Percentiles rank a stretch among this genome's conserved stretches.
phyloP scores from a whole-genome alignment of 2,329 filamentous ascomycete genomes.

The Penicillium carneum region DNA sequence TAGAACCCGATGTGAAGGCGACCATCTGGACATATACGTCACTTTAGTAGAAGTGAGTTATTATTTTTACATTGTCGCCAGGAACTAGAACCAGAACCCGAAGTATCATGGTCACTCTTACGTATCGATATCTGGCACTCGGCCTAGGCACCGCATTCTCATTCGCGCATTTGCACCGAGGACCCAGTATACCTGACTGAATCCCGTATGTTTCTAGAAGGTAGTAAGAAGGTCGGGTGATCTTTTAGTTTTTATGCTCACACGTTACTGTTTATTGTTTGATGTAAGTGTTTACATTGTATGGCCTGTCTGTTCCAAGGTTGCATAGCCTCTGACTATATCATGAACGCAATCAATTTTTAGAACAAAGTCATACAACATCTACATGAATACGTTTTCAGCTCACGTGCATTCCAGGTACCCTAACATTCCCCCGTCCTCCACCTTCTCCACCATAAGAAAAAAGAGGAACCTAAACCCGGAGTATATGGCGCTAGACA shows the following conservation, averaged over 20 bases:
- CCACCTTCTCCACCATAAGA: conserved; percentile 38
- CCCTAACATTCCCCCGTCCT: conserved; percentile 25
- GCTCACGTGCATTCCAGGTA: conserved; percentile 31
- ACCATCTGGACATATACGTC: neutral
- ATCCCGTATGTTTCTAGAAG: conserved; percentile 37
- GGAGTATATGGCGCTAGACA: conserved; percentile 30
- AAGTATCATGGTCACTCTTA: conserved; percentile 13
- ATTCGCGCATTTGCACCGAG: conserved; percentile 23
- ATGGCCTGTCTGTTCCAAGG: neutral
- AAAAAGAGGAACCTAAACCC: conserved; percentile 29
- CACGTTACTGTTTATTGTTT: conserved; percentile 14
- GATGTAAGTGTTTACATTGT: neutral
- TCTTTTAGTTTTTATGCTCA: neutral
- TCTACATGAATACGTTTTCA: conserved; percentile 5
- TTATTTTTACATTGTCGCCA: conserved; percentile 8
- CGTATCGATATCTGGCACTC: neutral
- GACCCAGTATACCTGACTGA: conserved; percentile 23
- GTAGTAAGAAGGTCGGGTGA: conserved; percentile 32
- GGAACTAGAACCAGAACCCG: neutral
- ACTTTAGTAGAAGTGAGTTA: neutral
- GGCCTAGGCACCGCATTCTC: conserved; percentile 26
- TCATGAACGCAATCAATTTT: neutral
- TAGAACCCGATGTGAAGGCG: neutral
- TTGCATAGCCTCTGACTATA: conserved; percentile 19
- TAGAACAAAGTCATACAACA: no score